A percentile compares a stretch with the other conserved stretches of the same genome.
Conservation (phyloP, 208 protist species). For the Trypanosoma congolense region DNA sequence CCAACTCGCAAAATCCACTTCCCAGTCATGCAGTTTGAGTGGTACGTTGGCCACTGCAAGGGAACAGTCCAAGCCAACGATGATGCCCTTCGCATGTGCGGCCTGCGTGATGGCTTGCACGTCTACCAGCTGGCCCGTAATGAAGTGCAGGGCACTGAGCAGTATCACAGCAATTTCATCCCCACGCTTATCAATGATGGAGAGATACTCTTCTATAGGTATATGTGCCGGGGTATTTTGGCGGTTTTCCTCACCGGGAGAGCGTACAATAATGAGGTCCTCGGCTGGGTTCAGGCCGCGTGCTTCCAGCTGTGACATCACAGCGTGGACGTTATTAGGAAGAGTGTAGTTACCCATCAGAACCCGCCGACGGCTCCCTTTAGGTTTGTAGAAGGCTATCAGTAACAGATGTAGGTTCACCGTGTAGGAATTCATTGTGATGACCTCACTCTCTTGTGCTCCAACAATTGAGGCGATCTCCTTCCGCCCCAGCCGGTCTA, state of each 20-base stretch:
- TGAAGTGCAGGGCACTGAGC: conserved; percentile 90
- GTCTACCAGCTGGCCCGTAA: conserved; percentile 93
- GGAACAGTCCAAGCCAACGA: conserved; percentile 92
- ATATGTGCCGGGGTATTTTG: conserved; percentile 30
- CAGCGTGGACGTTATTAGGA: conserved; percentile 70
- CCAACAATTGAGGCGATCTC: conserved; percentile 80
- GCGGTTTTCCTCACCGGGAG: conserved; percentile 45
- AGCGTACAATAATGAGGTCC: conserved; percentile 48
- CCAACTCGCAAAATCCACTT: conserved; percentile 95
- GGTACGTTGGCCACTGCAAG: conserved; percentile 93
- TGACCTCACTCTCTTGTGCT: conserved; percentile 77
- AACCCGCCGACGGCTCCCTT: conserved; percentile 84
- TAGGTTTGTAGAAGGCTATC: conserved; percentile 90
- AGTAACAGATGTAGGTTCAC: conserved; percentile 92
- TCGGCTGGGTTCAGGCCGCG: conserved; percentile 65
- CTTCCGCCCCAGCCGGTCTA: conserved; percentile 68
- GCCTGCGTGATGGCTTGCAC: conserved; percentile 87
- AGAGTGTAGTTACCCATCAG: conserved; percentile 81
- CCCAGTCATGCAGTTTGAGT: conserved; percentile 93
- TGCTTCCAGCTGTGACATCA: conserved; percentile 84
- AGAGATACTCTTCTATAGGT: conserved; percentile 77
- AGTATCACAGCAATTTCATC: conserved; percentile 87
- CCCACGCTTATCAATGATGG: conserved; percentile 71
- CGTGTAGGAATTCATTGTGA: conserved; percentile 92
- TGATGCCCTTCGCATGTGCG: conserved; percentile 65